These are phyloP conservation scores for Elsinoe perseae DNA, from an alignment of 2,329 filamentous ascomycete genomes.

Conservation along the genomic window DNA sequence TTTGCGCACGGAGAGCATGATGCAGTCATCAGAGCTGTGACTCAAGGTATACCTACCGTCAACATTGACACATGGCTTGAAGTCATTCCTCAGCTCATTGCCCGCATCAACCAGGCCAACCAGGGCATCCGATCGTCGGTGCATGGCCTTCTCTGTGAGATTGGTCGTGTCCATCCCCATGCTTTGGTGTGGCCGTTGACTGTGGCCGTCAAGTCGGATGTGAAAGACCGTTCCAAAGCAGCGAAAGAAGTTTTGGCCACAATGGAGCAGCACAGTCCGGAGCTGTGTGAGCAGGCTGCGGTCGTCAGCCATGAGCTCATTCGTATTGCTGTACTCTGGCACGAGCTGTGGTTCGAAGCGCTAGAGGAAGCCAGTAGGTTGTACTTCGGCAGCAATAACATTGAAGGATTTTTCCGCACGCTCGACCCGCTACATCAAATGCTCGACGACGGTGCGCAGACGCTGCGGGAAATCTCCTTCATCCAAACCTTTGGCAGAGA, in stretches of 20 bases:
- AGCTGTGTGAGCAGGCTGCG: conserved; percentile 89
- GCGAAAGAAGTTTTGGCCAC: conserved; percentile 94
- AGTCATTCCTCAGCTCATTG: conserved; percentile 94
- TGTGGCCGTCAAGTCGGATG: conserved; percentile 95
- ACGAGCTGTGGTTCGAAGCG: conserved; percentile 97
- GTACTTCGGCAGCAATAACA: conserved; percentile 96
- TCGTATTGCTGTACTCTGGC: conserved; percentile 93
- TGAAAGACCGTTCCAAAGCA: conserved; percentile 73
- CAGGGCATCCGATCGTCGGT: conserved; percentile 79
- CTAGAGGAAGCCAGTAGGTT: conserved; percentile 92
- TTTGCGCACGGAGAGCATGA: conserved; percentile 83
- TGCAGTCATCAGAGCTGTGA: conserved; percentile 82
- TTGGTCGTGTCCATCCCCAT: conserved; percentile 90
- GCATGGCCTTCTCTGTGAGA: conserved; percentile 83
- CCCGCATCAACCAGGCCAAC: conserved; percentile 94
- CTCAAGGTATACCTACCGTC: conserved; percentile 82
- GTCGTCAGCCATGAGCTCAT: conserved; percentile 94
- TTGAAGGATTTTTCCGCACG: conserved; percentile 92
- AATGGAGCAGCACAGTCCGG: conserved; percentile 90
- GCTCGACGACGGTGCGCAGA: conserved; percentile 70
- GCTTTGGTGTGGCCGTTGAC: conserved; percentile 94
- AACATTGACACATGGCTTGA: conserved; percentile 98
- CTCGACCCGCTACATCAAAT: conserved; percentile 86
- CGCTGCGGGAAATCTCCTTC: conserved; percentile 91
- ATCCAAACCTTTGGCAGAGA: conserved; percentile 95